Percentiles rank a stretch among this genome's conserved stretches.
Conservation (phyloP, 1,139 yeast genomes). For the Debaryomycetaceae sp. region DNA sequence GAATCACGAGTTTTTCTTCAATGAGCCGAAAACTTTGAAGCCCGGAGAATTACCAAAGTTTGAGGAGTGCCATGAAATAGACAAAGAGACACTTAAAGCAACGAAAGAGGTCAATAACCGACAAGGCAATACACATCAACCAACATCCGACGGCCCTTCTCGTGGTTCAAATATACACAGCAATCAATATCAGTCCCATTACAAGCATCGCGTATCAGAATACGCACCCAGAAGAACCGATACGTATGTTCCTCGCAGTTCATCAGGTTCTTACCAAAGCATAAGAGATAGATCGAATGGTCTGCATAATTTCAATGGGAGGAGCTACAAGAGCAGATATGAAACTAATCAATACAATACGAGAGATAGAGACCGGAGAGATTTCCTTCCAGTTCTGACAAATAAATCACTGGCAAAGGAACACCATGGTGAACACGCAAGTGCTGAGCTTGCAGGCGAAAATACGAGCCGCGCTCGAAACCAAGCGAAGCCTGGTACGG, state of each 20-base stretch:
- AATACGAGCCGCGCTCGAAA: too few species aligned
- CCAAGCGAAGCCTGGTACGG: too few species aligned
- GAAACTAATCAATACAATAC: neutral
- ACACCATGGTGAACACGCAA: too few species aligned
- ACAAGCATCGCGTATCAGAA: neutral
- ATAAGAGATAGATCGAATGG: neutral
- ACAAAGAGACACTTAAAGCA: slow-evolving; percentile 57
- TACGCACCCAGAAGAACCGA: neutral
- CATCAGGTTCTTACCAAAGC: neutral
- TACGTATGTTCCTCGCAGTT: neutral
- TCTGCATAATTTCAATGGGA: neutral
- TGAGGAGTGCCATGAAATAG: slow-evolving; percentile 88
- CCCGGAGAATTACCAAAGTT: slow-evolving; percentile 61
- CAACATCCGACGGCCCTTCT: neutral
- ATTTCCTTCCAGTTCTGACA: too few species aligned
- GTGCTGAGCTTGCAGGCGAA: too few species aligned
- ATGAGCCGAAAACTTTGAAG: slow-evolving; percentile 59
- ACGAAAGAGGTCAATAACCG: slow-evolving; percentile 8
- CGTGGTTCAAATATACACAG: neutral
- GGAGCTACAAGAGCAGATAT: neutral
- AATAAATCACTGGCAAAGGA: too few species aligned
- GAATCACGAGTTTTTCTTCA: slow-evolving; percentile 62
- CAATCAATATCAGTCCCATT: neutral
- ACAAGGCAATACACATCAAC: neutral
- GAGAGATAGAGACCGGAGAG: neutral